Evolutionary conservation across 306 rosid species (phyloP).

Genomic region (Pachyrhizus erosus): DNA sequence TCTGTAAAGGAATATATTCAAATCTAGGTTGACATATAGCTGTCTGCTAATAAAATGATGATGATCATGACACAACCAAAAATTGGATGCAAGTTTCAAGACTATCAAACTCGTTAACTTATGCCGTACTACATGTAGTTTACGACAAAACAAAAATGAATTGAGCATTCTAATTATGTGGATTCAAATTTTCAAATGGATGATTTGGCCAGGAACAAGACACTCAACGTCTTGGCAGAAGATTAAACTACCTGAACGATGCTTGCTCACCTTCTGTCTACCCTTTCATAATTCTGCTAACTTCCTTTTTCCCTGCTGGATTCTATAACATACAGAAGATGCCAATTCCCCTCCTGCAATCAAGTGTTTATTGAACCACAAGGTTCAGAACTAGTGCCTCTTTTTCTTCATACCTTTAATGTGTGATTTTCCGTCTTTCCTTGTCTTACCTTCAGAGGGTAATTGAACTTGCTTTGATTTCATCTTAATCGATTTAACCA

Average conservation of each 20-base stretch:
- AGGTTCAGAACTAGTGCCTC: constrained; percentile 39
- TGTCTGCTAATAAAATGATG: neutral
- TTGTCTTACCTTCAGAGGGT: constrained; percentile 46
- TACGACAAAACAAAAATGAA: neutral
- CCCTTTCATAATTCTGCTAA: neutral
- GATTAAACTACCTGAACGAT: constrained; percentile 19
- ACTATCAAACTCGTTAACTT: neutral
- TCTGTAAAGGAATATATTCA: neutral
- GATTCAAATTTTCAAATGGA: constrained; percentile 11
- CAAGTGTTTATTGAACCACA: constrained; percentile 38
- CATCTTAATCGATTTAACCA: constrained; percentile 77
- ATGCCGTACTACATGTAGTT: neutral
- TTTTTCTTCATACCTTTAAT: constrained; percentile 36
- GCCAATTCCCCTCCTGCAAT: constrained; percentile 4
- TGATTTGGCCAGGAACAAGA: neutral
- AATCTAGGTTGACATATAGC: neutral
- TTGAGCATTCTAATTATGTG: neutral
- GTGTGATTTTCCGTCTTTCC: constrained; percentile 42
- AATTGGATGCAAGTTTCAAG: neutral
- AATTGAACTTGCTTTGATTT: constrained; percentile 62
- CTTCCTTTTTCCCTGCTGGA: neutral
- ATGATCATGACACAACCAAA: neutral
- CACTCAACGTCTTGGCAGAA: neutral
- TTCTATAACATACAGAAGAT: neutral
- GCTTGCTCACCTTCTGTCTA: neutral